A percentile compares a stretch with the other conserved stretches of the same genome.
Evolutionary conservation across 306 rosid species (phyloP).

Genomic region (Sophora flavescens): DNA sequence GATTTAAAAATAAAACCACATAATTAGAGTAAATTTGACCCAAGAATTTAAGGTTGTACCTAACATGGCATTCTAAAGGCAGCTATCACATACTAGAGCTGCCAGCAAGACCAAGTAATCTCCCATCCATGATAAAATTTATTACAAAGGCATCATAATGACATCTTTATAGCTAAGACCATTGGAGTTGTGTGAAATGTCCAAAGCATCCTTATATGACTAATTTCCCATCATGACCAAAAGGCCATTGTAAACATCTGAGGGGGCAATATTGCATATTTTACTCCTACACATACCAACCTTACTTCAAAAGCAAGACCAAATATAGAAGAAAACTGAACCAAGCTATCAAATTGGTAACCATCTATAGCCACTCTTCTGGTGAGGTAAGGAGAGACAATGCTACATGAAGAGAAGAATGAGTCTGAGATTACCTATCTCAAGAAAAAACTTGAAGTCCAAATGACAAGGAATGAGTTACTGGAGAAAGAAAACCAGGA

Average conservation of each 20-base stretch:
- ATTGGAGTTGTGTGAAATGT: constrained; percentile 43
- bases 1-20: constrained; percentile 22
- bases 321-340: constrained; percentile 44
- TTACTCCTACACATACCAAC: constrained; percentile 50
- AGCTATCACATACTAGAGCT: constrained; percentile 53
- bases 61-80: constrained; percentile 57
- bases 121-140: constrained; percentile 50
- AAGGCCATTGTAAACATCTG: constrained; percentile 42
- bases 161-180: constrained; percentile 36
- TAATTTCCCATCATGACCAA: constrained; percentile 21
- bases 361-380: constrained; percentile 36
- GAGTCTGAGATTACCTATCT: constrained; percentile 60
- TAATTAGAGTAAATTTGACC: constrained; percentile 53
- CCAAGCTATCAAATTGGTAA: constrained; percentile 41
- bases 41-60: constrained; percentile 66
- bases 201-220: constrained; percentile 50
- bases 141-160: constrained; percentile 57
- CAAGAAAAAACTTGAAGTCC: constrained; percentile 64
- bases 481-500: constrained; percentile 84
- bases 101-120: constrained; percentile 70
- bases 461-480: constrained; percentile 57
- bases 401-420: constrained; percentile 59
- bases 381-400: constrained; percentile 46
- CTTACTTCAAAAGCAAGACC: constrained; percentile 69
- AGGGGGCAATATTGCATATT: constrained; percentile 45